A percentile compares a stretch with the other conserved stretches of the same genome.
Conservation (phyloP, 106 monocot genomes). For the Ottelia alismoides region DNA sequence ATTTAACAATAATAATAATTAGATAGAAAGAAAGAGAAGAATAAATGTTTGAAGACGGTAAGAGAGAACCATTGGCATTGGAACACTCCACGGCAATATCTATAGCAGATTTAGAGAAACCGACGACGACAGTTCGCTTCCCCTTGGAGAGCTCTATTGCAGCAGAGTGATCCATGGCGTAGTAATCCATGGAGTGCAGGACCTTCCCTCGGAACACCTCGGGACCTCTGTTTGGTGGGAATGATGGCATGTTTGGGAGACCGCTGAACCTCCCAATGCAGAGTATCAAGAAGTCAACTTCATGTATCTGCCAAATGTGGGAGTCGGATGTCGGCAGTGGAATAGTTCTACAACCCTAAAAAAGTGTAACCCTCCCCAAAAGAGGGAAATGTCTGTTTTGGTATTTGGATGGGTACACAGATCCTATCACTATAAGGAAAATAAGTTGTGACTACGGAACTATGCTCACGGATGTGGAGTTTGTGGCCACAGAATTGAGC, state of each 20-base stretch:
- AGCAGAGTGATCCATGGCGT: slow-evolving; percentile 2
- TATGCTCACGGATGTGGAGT: too few species aligned
- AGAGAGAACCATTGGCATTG: slow-evolving; percentile 7
- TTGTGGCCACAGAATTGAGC: too few species aligned
- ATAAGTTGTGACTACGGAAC: too few species aligned
- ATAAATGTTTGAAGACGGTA: neutral
- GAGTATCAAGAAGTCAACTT: slow-evolving; percentile 7
- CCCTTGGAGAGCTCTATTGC: neutral
- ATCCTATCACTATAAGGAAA: too few species aligned
- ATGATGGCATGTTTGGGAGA: slow-evolving; percentile 4
- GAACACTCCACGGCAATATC: slow-evolving; percentile 13
- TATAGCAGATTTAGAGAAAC: slow-evolving; percentile 7
- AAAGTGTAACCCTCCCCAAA: too few species aligned
- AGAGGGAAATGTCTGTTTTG: too few species aligned
- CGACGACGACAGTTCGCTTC: slow-evolving; percentile 1
- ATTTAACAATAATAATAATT: neutral
- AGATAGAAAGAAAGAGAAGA: too few species aligned
- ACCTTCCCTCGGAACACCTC: slow-evolving; percentile 10
- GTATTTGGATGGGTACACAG: too few species aligned
- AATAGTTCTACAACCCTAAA: too few species aligned
- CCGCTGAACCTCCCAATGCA: slow-evolving; percentile 6
- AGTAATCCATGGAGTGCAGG: slow-evolving; percentile 7
- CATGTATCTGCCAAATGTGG: neutral
- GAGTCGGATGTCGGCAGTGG: too few species aligned
- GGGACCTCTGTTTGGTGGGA: slow-evolving; percentile 3